Evolutionary conservation across 345 rosid genomes (phyloP), one percentile per base, ranked within the genome.

Genomic region (Ceriops zippeliana): DNA sequence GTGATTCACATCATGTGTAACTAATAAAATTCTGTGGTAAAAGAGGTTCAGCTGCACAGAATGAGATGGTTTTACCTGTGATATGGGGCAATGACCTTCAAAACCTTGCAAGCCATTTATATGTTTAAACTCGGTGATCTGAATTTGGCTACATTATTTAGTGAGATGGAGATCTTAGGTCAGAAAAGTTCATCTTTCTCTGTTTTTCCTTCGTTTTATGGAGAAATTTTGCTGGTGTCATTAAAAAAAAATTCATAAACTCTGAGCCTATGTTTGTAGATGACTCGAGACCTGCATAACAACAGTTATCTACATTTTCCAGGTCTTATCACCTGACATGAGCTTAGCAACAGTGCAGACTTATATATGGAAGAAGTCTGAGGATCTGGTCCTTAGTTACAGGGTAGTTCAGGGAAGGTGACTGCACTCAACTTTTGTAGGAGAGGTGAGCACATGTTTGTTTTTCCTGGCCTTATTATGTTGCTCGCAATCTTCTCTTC

Each of bases 281-380:
- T 61, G 54, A 6, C 4, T 58, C 34, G 35, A 7, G 27, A 58
- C 11, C 47, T 51, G 37, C 67, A 61, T n/a, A 67, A 26, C 61
- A 17, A 51, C 46, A 17, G 17, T 30, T 66, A 61, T 66, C 21
- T 66, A 24, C 66, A 21, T 61, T 62, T 73, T 71, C 73, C 82
- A 96, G 99, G 97, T 96, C 59, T 82, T 96, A 69, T 82, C 96
- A 66, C 91, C 97, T 0, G 98, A 96, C 60, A 92, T 96, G 99
- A 96, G 99, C 83, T 80, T 96, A 79, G 98, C 99, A 59, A 92
- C 98, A 4, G 96, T 90, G 52, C 83, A 93, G 63, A 82, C 97
- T 60, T 96, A 96, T 69, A 64, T 96, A 66, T 96, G 99, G 99
- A 96, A 96, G 87, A 96, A 90, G 84, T 83, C 91, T 1, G 98